These are phyloP conservation scores for Myrica gale DNA, from an alignment of 306 rosid genomes.

Conservation along the genomic window DNA sequence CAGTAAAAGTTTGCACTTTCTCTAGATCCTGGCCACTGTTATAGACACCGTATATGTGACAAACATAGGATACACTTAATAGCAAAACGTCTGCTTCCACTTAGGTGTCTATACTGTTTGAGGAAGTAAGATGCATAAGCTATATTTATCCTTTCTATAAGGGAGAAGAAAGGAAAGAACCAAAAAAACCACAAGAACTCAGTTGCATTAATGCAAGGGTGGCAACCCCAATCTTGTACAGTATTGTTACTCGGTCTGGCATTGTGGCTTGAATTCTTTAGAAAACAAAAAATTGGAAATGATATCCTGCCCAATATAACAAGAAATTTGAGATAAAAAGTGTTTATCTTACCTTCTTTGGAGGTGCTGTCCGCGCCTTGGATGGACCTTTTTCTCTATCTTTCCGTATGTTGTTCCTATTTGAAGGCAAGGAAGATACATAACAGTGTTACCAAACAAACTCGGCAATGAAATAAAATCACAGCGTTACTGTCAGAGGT, in stretches of 20 bases:
- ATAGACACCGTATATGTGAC: neutral
- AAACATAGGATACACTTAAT: neutral
- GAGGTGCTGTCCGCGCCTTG: conserved; percentile 43
- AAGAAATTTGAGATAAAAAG: neutral
- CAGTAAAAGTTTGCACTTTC: neutral
- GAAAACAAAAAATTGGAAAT: neutral
- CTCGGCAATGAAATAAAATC: neutral
- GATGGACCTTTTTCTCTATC: conserved; percentile 23
- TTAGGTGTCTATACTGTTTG: neutral
- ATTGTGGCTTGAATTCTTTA: neutral
- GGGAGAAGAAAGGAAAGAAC: neutral
- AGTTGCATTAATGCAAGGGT: no score
- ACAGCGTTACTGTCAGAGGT: neutral
- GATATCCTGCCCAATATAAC: neutral
- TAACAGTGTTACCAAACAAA: conserved; percentile 1
- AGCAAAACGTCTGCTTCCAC: neutral
- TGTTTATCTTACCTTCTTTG: conserved; percentile 48
- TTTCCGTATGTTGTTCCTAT: conserved; percentile 36
- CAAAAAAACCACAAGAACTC: no score
- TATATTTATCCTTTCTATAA: neutral
- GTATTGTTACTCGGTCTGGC: neutral
- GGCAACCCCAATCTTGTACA: no score
- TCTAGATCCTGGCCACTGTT: neutral
- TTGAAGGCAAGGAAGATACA: conserved; percentile 12
- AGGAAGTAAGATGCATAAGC: neutral